Conservation (phyloP, 2,329 filamentous ascomycete species). For the Colletotrichum musicola region DNA sequence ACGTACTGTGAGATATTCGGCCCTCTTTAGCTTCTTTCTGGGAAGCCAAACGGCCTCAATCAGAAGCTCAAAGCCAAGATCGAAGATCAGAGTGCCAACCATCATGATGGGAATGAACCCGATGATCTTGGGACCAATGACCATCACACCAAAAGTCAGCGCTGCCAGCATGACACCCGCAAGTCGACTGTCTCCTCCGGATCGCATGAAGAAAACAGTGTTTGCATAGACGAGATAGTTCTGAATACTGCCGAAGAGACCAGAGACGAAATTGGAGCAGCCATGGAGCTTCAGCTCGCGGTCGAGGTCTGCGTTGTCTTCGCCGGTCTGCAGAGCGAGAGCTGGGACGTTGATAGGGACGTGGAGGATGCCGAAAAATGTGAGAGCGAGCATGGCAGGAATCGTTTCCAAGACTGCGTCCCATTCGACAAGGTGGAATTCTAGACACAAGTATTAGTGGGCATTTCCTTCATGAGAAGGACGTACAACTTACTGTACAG, state of each 20-base stretch:
- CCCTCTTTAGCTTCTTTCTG: constrained; percentile 85
- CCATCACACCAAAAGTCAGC: constrained; percentile 84
- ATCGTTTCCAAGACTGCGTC: constrained; percentile 84
- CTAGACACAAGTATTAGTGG: constrained; percentile 57
- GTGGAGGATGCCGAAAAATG: constrained; percentile 96
- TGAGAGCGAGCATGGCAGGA: constrained; percentile 95
- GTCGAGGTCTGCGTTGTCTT: constrained; percentile 93
- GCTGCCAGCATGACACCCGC: constrained; percentile 87
- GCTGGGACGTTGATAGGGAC: constrained; percentile 98
- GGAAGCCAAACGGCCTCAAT: constrained; percentile 90
- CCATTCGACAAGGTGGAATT: constrained; percentile 86
- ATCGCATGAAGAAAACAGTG: constrained; percentile 95
- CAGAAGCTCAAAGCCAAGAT: constrained; percentile 92
- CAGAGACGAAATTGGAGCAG: constrained; percentile 91
- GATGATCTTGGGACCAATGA: constrained; percentile 88
- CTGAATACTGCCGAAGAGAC: constrained; percentile 87
- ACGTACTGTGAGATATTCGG: constrained; percentile 88
- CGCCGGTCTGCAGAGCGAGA: constrained; percentile 87
- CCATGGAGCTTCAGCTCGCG: constrained; percentile 93
- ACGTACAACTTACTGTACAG: constrained; percentile 78
- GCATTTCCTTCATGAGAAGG: not conserved
- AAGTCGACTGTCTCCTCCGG: constrained; percentile 87
- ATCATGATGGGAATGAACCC: constrained; percentile 98
- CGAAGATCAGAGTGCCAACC: constrained; percentile 93
- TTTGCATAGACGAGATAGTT: constrained; percentile 99